Evolutionary conservation across 768 basidiomycete genomes (phyloP).

Genomic region (Atractiella rhizophila): DNA sequence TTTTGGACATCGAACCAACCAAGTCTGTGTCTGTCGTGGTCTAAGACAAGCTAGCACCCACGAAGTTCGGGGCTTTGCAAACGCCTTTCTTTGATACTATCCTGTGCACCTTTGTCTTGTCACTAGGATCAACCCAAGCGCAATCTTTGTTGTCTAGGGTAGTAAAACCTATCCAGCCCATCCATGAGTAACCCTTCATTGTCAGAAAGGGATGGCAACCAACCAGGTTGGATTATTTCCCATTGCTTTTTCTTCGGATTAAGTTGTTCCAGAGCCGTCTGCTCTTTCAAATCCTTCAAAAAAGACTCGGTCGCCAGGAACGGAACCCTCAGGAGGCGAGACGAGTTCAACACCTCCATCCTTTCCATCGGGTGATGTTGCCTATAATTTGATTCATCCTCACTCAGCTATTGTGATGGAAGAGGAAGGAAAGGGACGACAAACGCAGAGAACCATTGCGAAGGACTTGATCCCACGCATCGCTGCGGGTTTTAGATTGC

Average conservation of each 20-base stretch:
- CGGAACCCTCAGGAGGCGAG: constrained; percentile 54
- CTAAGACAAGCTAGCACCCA: constrained; percentile 82
- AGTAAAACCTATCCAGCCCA: constrained; percentile 37
- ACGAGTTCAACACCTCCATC: constrained; percentile 77
- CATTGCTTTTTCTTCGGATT: constrained; percentile 99
- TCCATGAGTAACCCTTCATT: background rate
- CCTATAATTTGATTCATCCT: constrained; percentile 27
- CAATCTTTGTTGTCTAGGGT: constrained; percentile 70
- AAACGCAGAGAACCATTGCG: constrained; percentile 83
- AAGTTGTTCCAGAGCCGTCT: constrained; percentile 39
- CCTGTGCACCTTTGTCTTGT: constrained; percentile 47
- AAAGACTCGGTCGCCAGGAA: constrained; percentile 80
- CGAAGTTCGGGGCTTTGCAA: constrained; percentile 49
- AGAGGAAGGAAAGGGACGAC: background rate
- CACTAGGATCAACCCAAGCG: constrained; percentile 62
- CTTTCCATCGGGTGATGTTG: constrained; percentile 40
- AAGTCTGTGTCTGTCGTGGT: no score
- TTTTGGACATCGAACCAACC: no score
- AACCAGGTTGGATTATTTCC: constrained; percentile 80
- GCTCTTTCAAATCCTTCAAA: constrained; percentile 76
- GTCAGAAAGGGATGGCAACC: constrained; percentile 7
- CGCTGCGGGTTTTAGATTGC: constrained; percentile 72
- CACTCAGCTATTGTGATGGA: background rate
- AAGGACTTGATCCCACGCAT: constrained; percentile 97
- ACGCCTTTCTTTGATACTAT: constrained; percentile 68